Base-by-base conservation (phyloP, 176 grass and related monocot genomes). In the Zea mays region DNA sequence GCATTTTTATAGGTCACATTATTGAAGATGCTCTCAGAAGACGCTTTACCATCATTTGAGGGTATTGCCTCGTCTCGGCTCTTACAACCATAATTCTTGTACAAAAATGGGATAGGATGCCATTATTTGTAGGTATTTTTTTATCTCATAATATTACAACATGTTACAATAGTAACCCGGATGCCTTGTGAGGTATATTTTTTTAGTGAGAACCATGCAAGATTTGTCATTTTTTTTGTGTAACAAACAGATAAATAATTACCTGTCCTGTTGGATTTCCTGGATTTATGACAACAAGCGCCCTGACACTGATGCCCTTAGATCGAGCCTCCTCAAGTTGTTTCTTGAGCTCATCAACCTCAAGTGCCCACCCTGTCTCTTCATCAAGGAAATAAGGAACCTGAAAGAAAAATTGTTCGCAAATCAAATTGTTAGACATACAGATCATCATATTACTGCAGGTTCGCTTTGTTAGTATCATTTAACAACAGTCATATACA, bases 211-310 rank as follows among this genome's bases (percentile, higher is more conserved):
- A 67, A 64, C 36, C 39, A 57, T 33, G 15, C 34, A 58, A 38
- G 10, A 21, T 19, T 67, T 75, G 8, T 69, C 17, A 57, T 10
- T 59, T 27, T 66, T 64, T 75, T 39, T 41, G 64, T 47, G 80
- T 72, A 67, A 75, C 73, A 78, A 54, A 69, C 56, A 59, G 64
- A 72, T 10, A 49, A 71, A 71, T 19, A 85, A 16, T 72, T 37
- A 91, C 90, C 94, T 97, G 94, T 79, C 91, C 94, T 27, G 94
- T 97, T 69, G 94, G 94, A 62, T 97, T 97, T 73, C 94, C 94
- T 39, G 94, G 94, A 90, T 97, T 97, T 87, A 97, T 93, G 83
- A 97, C 91, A 67, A 91, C 88, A 9, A 97, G 78, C 0, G 88
- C 91, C 78, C 91, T 91, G 39, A 97, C 88, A 43, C 67, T 93